These are phyloP conservation scores for Ganoderma resinaceum DNA, from an alignment of 1,284 basidiomycete genomes.

Conservation along the genomic window DNA sequence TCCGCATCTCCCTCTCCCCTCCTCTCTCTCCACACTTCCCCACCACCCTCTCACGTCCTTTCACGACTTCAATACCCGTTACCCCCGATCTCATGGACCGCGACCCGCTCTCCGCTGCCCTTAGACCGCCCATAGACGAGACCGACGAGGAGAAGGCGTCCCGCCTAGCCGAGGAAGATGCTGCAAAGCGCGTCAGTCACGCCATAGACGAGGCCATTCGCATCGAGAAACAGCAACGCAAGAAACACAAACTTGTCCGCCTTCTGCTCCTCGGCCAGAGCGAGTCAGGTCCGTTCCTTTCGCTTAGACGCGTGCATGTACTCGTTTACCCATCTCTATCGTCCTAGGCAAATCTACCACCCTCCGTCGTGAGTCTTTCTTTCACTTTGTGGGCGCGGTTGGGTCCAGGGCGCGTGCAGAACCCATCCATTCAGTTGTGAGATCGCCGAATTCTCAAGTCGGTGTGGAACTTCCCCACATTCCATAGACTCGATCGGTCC, in stretches of 20 bases:
- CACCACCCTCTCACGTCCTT: slow-evolving; percentile 25
- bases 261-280: slow-evolving; percentile 76
- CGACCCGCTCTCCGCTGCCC: slow-evolving; percentile 71
- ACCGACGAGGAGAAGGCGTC: slow-evolving; percentile 58
- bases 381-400: not conserved
- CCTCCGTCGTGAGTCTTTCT: slow-evolving; percentile 64
- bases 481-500: slow-evolving; percentile 15
- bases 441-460: slow-evolving; percentile 8
- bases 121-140: slow-evolving; percentile 69
- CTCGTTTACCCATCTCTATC: slow-evolving; percentile 3
- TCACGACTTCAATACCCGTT: slow-evolving; percentile 56
- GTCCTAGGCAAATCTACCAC: slow-evolving; percentile 67
- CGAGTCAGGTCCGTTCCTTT: slow-evolving; percentile 64
- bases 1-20: slow-evolving; percentile 34
- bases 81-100: slow-evolving; percentile 48
- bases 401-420: slow-evolving; percentile 10
- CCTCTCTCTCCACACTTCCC: slow-evolving; percentile 17
- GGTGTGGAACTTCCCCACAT: slow-evolving; percentile 19
- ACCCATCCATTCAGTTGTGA: slow-evolving; percentile 8
- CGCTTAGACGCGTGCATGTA: slow-evolving; percentile 5
- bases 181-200: slow-evolving; percentile 65
- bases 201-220: slow-evolving; percentile 74
- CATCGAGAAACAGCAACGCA: slow-evolving; percentile 68
- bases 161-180: slow-evolving; percentile 62
- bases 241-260: slow-evolving; percentile 66